Conservation (phyloP, 2,329 filamentous ascomycete species). For the Alternaria sp. region DNA sequence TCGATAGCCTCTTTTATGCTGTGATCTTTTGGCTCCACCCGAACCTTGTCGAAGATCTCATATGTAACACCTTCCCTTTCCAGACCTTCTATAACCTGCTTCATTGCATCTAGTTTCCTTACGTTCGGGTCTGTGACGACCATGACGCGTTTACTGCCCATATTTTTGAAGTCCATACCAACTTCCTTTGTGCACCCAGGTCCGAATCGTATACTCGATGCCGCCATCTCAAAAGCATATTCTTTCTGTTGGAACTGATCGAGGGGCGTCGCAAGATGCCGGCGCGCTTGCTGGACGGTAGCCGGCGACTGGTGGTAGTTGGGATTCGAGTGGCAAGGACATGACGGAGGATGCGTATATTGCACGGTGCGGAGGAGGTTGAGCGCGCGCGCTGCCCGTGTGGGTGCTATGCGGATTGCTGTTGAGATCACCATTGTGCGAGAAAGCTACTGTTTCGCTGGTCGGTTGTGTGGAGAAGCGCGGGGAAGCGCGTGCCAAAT, state of each 20-base stretch:
- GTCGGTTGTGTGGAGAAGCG: constrained; percentile 6
- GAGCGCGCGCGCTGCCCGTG: constrained; percentile 67
- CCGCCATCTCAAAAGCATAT: constrained; percentile 99
- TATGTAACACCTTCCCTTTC: constrained; percentile 81
- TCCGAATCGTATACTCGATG: constrained; percentile 92
- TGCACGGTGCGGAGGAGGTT: constrained; percentile 88
- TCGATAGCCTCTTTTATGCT: constrained; percentile 90
- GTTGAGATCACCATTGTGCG: constrained; percentile 30
- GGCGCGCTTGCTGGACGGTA: constrained; percentile 62
- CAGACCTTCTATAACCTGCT: constrained; percentile 83
- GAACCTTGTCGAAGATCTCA: constrained; percentile 80
- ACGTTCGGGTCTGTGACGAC: constrained; percentile 92
- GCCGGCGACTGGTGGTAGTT: constrained; percentile 67
- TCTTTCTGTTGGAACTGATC: constrained; percentile 81
- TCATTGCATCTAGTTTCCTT: constrained; percentile 84
- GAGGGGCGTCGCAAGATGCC: constrained; percentile 78
- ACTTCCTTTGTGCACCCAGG: constrained; percentile 94
- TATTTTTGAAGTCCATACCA: constrained; percentile 95
- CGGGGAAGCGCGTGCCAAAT: too few relatives aligned
- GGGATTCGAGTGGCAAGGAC: constrained; percentile 93
- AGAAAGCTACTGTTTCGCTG: neutral
- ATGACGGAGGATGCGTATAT: constrained; percentile 88
- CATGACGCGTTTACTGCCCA: constrained; percentile 85
- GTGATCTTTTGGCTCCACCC: constrained; percentile 93
- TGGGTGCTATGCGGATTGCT: constrained; percentile 50